Conservation (phyloP, 2,329 filamentous ascomycete genomes). For the Dothideomycetes sp. region DNA sequence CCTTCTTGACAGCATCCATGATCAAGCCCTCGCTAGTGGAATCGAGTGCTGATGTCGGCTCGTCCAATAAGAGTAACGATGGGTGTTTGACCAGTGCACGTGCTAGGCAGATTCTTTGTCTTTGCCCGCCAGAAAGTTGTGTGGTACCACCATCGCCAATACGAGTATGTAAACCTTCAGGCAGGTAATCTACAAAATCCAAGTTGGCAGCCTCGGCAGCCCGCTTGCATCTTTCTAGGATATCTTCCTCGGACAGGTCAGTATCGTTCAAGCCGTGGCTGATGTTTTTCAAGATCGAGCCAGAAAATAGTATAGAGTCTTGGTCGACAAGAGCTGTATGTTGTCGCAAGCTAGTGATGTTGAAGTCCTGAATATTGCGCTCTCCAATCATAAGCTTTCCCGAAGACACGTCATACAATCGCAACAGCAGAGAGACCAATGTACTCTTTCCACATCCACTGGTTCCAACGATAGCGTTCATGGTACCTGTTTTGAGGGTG, state of each 20-base stretch:
- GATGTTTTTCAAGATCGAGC: conserved; percentile 37
- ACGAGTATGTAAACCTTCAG: conserved; percentile 36
- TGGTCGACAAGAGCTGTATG: conserved; percentile 38
- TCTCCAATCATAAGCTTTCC: conserved; percentile 32
- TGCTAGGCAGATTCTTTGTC: conserved; percentile 39
- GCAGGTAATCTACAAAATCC: conserved; percentile 37
- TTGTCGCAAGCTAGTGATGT: conserved; percentile 29
- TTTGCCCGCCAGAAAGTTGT: conserved; percentile 38
- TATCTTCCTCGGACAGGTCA: conserved; percentile 19
- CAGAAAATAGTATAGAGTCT: conserved; percentile 37
- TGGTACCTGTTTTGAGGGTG: conserved; percentile 29
- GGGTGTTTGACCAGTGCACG: conserved; percentile 37
- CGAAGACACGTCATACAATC: conserved; percentile 34
- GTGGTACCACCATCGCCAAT: conserved; percentile 32
- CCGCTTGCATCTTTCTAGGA: conserved; percentile 21
- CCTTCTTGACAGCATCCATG: conserved; percentile 34
- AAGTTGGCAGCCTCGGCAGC: conserved; percentile 31
- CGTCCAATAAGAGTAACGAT: conserved; percentile 38
- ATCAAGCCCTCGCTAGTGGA: conserved; percentile 35
- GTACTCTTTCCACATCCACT: conserved; percentile 39
- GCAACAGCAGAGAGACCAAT: conserved; percentile 33
- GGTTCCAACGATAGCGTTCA: conserved; percentile 38
- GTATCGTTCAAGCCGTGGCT: conserved; percentile 27
- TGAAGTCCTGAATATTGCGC: conserved; percentile 30
- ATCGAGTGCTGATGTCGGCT: conserved; percentile 39